These are phyloP conservation scores for Thielaviopsis ethacetica DNA, from an alignment of 2,329 filamentous ascomycete genomes.

Conservation along the genomic window DNA sequence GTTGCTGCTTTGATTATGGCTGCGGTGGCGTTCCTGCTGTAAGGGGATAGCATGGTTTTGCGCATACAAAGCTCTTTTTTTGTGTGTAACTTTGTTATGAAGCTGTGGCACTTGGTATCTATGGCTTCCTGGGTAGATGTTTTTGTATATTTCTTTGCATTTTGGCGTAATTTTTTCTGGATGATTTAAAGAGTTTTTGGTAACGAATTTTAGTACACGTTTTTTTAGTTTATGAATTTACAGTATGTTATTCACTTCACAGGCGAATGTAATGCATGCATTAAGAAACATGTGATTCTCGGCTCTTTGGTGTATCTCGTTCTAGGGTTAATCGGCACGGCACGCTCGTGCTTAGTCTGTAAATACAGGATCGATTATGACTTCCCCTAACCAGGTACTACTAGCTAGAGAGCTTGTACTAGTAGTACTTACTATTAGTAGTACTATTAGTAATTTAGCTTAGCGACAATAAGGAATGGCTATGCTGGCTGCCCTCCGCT, in stretches of 20 bases:
- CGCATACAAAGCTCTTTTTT: not conserved
- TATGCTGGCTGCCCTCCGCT: no score
- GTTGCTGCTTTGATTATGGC: not conserved
- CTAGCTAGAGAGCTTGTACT: no score
- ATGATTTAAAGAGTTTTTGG: not conserved
- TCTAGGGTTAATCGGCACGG: no score
- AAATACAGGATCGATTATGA: no score
- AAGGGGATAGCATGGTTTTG: not conserved
- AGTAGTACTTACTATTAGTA: no score
- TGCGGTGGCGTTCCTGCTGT: not conserved
- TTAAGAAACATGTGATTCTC: not conserved
- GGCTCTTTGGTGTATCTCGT: not conserved
- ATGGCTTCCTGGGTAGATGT: not conserved
- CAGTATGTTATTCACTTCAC: no score
- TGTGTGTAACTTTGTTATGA: not conserved
- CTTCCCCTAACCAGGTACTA: no score
- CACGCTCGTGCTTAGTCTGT: no score
- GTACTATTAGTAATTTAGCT: no score
- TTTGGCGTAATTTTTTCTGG: not conserved
- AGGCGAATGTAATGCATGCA: no score
- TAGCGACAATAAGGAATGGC: no score
- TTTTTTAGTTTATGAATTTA: not conserved
- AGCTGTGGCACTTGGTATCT: not conserved
- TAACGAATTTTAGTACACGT: not conserved
- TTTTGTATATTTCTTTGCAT: not conserved